Evolutionary conservation across 169 alveolate genomes (phyloP).

Genomic region (Cryptosporidium sp.): DNA sequence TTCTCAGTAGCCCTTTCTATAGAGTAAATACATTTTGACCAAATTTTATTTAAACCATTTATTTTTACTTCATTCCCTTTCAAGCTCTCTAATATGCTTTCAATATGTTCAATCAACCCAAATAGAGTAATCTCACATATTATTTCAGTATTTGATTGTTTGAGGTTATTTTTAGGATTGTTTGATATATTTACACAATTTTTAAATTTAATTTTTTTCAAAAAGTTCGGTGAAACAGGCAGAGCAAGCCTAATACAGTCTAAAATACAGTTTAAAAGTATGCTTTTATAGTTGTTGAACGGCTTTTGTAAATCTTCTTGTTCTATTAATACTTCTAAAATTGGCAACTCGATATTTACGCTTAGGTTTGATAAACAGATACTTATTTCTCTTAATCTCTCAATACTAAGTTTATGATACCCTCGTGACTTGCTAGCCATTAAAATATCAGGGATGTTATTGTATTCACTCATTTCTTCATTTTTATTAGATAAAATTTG

Average conservation of each 20-base stretch:
- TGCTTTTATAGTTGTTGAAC: not conserved
- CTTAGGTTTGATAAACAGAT: slow-evolving; percentile 34
- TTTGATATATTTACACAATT: not conserved
- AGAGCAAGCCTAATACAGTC: slow-evolving; percentile 51
- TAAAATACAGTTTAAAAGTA: slow-evolving; percentile 15
- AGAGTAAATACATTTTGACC: slow-evolving; percentile 21
- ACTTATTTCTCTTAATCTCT: slow-evolving; percentile 23
- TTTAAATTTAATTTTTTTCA: not conserved
- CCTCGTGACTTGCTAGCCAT: not conserved
- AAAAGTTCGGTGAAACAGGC: slow-evolving; percentile 12
- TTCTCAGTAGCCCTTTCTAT: slow-evolving; percentile 28
- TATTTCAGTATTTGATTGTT: slow-evolving; percentile 13
- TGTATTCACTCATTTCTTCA: not conserved
- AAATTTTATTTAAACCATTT: not conserved
- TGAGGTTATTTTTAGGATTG: not conserved
- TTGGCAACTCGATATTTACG: slow-evolving; percentile 9
- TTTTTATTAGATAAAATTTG: not conserved
- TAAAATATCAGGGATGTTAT: slow-evolving; percentile 27
- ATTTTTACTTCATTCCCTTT: not conserved
- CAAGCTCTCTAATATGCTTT: slow-evolving; percentile 72
- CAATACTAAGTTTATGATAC: not conserved
- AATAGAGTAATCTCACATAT: not conserved
- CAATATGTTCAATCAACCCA: slow-evolving; percentile 85
- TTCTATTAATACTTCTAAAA: slow-evolving; percentile 3
- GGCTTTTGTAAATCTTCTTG: slow-evolving; percentile 5